Base-by-base conservation (phyloP, 2,329 filamentous ascomycete species). In the Westerdykella aurantiaca region DNA sequence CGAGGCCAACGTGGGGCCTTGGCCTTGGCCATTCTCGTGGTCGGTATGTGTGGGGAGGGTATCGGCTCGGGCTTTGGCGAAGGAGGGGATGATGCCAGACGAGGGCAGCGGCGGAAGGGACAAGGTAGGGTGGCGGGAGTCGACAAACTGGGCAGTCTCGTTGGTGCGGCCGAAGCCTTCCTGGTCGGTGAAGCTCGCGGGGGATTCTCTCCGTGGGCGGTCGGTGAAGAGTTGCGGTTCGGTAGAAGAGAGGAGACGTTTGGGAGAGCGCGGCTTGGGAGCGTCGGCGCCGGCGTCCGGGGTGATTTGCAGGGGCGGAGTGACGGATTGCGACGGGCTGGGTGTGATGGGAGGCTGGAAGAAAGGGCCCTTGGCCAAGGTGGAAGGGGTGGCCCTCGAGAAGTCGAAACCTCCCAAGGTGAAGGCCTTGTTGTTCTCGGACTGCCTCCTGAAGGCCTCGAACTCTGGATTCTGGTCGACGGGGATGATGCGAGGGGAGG, bases 391-490 rank as follows among this genome's bases (percentile, higher is more conserved):
- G 53, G 64, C 43, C 35, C 52, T 43, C 2, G 61, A 50, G 58
- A 73, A 72, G 39, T 67, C 64, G 44, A 74, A 62, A 16, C 57
- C 67, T 22, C 68, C 69, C 34, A 67, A 51, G 5, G 72, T 58
- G 44, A 67, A 73, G 41, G 68, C 70, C 17, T 62, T 64, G 53
- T 82, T 83, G 31, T 78, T 74, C 57, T 90, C 86, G 13, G 65
- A 66, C 58, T 88, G 83, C 50, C 77, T 80, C 54, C 76, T 77
- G 62, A 94, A 91, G 2, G 85, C 84, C 62, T 91, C 87, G 50
- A 86, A 91, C n/a, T 89, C 83, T 6, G 85, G 79, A 56, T 90
- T 89, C 29, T 83, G 80, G 56, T 91, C 85, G 40, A 88, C 70
- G 0, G 86, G 78, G 6, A 88, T 70, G 50, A 83, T 77, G 49